These are phyloP conservation scores for Nicotiana attenuata DNA, from an alignment of 257 asterid species.

Conservation along the genomic window DNA sequence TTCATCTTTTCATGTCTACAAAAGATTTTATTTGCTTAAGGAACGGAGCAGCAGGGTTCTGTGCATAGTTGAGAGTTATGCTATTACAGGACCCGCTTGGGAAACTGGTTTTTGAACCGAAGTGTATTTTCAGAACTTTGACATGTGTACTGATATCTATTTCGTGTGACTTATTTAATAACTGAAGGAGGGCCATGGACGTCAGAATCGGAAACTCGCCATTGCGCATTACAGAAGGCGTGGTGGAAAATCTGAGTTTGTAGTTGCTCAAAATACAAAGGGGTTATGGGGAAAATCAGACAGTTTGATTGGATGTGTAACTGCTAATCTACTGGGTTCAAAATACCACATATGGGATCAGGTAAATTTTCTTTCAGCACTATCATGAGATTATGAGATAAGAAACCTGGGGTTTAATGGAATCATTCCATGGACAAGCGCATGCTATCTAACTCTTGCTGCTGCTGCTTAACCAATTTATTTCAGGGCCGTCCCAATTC, in stretches of 20 bases:
- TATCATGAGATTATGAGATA: neutral
- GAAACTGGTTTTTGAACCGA: neutral
- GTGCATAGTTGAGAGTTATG: neutral
- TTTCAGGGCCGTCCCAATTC: conserved; percentile 55
- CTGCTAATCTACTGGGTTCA: conserved; percentile 74
- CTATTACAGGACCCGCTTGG: neutral
- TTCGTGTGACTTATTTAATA: neutral
- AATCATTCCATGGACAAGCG: neutral
- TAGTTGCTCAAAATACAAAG: conserved; percentile 53
- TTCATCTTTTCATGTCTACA: neutral
- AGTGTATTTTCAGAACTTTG: neutral
- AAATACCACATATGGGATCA: conserved; percentile 81
- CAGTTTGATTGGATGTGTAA: conserved; percentile 58
- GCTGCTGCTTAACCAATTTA: neutral
- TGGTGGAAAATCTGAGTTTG: conserved; percentile 77
- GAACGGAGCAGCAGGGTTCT: neutral
- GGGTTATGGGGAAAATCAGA: conserved; percentile 40
- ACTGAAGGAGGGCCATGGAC: conserved; percentile 81
- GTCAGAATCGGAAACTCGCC: conserved; percentile 86
- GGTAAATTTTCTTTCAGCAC: conserved; percentile 29
- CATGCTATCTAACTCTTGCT: neutral
- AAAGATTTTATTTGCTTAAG: neutral
- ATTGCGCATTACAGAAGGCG: conserved; percentile 65
- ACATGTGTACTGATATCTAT: neutral
- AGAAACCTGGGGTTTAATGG: neutral